phyloP scores from a whole-genome alignment of 1,139 yeast species.

The Blastobotrys elegans region DNA sequence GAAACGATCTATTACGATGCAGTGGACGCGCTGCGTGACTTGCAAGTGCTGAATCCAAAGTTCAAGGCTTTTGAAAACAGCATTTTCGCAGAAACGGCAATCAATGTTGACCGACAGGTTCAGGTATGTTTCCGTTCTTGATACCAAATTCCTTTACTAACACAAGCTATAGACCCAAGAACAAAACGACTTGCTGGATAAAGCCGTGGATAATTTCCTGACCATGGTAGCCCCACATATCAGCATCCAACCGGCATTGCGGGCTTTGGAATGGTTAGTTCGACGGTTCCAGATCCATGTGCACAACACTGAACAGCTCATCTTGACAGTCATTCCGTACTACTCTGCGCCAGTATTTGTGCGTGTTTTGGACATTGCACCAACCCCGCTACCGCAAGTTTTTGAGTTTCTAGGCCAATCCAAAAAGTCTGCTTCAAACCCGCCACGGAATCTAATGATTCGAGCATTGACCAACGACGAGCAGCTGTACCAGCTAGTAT shows the following conservation, averaged over 20 bases:
- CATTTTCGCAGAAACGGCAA: constrained; percentile 75
- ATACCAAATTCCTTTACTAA: constrained; percentile 6
- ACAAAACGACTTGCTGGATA: constrained; percentile 65
- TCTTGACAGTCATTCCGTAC: constrained; percentile 73
- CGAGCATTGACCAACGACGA: constrained; percentile 65
- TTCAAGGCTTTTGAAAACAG: constrained; percentile 65
- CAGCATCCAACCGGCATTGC: constrained; percentile 67
- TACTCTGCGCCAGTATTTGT: constrained; percentile 68
- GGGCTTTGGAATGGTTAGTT: constrained; percentile 91
- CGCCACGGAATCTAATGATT: constrained; percentile 64
- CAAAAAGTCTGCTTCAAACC: constrained; percentile 58
- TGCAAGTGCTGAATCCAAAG: constrained; percentile 65
- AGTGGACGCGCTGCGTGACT: constrained; percentile 69
- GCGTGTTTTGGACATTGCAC: constrained; percentile 66
- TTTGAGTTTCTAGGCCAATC: constrained; percentile 68
- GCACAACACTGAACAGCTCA: constrained; percentile 66
- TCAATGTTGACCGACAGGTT: constrained; percentile 72
- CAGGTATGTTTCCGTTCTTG: too few relatives aligned
- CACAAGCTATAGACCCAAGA: constrained; percentile 47
- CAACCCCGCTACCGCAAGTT: constrained; percentile 58
- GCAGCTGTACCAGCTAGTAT: constrained; percentile 62
- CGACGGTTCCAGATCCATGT: constrained; percentile 78
- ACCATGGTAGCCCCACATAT: constrained; percentile 71
- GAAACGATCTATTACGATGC: constrained; percentile 74
- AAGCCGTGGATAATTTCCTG: constrained; percentile 69